Conservation (phyloP, 352 stramenopile species). For the Labyrinthula sp. region DNA sequence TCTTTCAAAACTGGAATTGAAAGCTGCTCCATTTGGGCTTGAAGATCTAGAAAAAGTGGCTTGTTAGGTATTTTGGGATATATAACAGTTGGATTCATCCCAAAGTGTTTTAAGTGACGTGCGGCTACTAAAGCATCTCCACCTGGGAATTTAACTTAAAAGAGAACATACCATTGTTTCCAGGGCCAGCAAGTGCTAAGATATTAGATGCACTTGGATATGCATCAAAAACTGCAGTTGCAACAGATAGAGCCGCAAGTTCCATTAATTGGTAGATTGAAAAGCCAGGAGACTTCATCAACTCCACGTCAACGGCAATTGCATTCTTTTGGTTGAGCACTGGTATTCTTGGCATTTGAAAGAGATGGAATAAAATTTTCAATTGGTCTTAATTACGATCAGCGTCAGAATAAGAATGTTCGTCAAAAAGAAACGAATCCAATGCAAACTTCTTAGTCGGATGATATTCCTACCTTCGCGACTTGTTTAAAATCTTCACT, state of each 20-base stretch:
- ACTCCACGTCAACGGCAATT: slow-evolving; percentile 51
- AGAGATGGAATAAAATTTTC: too few relatives aligned
- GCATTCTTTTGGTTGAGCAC: slow-evolving; percentile 33
- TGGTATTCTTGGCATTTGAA: too few relatives aligned
- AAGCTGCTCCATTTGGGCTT: slow-evolving; percentile 49
- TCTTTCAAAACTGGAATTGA: slow-evolving; percentile 51
- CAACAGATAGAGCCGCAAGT: slow-evolving; percentile 77
- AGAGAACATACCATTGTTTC: too few relatives aligned
- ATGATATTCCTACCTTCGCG: too few relatives aligned
- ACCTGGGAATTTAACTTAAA: too few relatives aligned
- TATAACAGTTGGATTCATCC: slow-evolving; percentile 67
- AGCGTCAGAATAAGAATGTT: too few relatives aligned
- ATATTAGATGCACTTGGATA: slow-evolving; percentile 42
- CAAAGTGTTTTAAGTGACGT: slow-evolving; percentile 88
- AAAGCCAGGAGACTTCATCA: slow-evolving; percentile 66
- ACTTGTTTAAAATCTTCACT: too few relatives aligned
- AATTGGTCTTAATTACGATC: too few relatives aligned
- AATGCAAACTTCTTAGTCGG: too few relatives aligned
- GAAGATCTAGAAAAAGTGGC: slow-evolving; percentile 38
- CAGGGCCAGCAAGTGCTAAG: slow-evolving; percentile 77
- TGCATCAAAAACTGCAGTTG: slow-evolving; percentile 49
- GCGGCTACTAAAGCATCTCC: slow-evolving; percentile 93
- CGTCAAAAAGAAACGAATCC: too few relatives aligned
- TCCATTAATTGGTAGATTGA: slow-evolving; percentile 96
- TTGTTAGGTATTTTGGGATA: slow-evolving; percentile 24